A percentile compares a stretch with the other conserved stretches of the same genome.
phyloP scores from a whole-genome alignment of 2,329 filamentous ascomycete species.

The Apiospora phragmitis region DNA sequence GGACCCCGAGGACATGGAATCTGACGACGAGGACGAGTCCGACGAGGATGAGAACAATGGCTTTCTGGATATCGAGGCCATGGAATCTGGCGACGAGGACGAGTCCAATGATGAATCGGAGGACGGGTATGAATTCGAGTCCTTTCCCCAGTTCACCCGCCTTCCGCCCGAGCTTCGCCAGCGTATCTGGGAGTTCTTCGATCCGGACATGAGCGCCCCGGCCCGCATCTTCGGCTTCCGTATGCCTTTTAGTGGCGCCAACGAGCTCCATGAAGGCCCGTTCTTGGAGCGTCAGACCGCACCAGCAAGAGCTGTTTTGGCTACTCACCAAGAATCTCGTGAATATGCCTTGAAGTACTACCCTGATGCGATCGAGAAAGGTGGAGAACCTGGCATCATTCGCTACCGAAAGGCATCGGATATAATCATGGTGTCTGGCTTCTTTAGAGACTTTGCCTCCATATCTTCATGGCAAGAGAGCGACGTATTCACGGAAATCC shows the following conservation, averaged over 20 bases:
- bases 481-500: neutral
- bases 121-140: conserved; percentile 13
- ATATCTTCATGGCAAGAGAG: neutral
- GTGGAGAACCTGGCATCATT: conserved; percentile 17
- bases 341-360: conserved; percentile 30
- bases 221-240: conserved; percentile 27
- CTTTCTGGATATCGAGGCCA: conserved; percentile 8
- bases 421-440: conserved; percentile 22
- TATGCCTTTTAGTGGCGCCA: neutral
- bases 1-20: neutral
- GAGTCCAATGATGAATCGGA: conserved; percentile 1
- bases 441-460: neutral
- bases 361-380: conserved; percentile 30
- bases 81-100: neutral
- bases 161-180: conserved; percentile 36
- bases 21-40: neutral
- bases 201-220: conserved; percentile 30
- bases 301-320: conserved; percentile 30
- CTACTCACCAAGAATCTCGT: conserved; percentile 33
- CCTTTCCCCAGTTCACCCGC: conserved; percentile 35
- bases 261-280: conserved; percentile 19
- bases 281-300: conserved; percentile 29
- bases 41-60: neutral
- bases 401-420: conserved; percentile 32
- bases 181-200: conserved; percentile 36